Evolutionary conservation across 148 eudicot species (phyloP), one percentile per base, ranked within the genome.

Genomic region (Diospyros lotus): DNA sequence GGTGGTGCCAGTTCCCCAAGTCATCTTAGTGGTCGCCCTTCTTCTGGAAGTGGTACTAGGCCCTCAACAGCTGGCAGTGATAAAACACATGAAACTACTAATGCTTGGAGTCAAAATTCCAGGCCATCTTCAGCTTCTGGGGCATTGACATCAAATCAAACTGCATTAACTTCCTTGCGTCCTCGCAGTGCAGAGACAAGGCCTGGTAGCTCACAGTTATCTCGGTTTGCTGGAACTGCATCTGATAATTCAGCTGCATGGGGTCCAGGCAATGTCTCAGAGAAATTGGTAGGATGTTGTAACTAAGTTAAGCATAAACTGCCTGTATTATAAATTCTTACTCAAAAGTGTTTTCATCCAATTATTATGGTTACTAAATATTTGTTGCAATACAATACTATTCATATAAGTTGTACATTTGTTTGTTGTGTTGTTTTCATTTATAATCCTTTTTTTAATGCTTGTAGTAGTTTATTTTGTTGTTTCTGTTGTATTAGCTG

Each of bases 121-220:
- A 88, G 98, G 84, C 98, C 99, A 43, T 91, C 98, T 52, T 93
- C 98, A 53, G 94, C 99, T 83, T 90, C 98, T 66, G 98, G 94
- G 76, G 75, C 77, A 52, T 82, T 87, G 84, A 74, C 88, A 42
- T 86, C 96, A 78, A 91, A 84, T 81, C 86, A 87, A 75, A 55
- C 90, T 64, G 81, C 92, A 43, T 76, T 82, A 77, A 44, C 91
- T 46, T 82, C 93, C 9, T 78, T 84, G 60, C 97, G 98, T 64
- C 99, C 99, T 67, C 88, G 79, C 72, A 96, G 97, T 82, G 99
- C 98, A 69, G 99, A 96, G 54, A 88, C 89, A 72, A 89, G 99
- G 77, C 97, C 99, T 68, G 88, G 90, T 78, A 96, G 99, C 81
- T 91, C 99, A 17, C 99, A 91, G 55, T 81, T 93, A 67, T 93